A percentile compares a stretch with the other conserved stretches of the same genome.
phyloP scores from a whole-genome alignment of 192 early-diverging fungal species.

The Gonapodya prolifera region DNA sequence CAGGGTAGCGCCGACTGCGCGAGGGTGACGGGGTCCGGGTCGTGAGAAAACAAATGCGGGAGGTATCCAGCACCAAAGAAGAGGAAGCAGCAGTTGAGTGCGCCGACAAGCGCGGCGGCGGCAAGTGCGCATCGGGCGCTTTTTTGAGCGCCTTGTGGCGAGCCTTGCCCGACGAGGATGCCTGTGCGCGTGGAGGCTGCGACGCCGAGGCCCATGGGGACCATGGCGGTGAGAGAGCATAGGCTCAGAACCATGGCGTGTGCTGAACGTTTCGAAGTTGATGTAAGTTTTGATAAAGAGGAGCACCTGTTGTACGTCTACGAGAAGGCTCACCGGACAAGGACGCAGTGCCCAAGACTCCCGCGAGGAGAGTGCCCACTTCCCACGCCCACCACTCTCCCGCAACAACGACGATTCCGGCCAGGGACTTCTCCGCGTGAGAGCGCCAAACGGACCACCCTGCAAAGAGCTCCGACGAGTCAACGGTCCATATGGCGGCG shows the following conservation, averaged over 20 bases:
- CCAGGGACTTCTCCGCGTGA: neutral
- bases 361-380: conserved; percentile 27
- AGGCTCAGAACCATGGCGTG: neutral
- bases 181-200: neutral
- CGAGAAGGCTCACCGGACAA: conserved; percentile 46
- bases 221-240: neutral
- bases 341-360: conserved; percentile 41
- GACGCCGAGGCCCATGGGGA: neutral
- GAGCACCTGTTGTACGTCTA: no score
- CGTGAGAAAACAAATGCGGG: neutral
- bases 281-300: no score
- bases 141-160: neutral
- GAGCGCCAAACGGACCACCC: neutral
- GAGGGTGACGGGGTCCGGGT: neutral
- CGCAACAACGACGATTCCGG: neutral
- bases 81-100: neutral
- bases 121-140: neutral
- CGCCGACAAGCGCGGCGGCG: neutral
- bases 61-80: neutral
- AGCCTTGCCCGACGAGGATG: neutral
- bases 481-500: neutral
- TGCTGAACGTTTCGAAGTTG: no score
- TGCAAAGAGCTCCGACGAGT: neutral
- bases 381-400: conserved; percentile 23
- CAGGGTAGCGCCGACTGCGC: neutral